Conservation (phyloP, 352 stramenopile species). For the Phytophthora ohioensis region DNA sequence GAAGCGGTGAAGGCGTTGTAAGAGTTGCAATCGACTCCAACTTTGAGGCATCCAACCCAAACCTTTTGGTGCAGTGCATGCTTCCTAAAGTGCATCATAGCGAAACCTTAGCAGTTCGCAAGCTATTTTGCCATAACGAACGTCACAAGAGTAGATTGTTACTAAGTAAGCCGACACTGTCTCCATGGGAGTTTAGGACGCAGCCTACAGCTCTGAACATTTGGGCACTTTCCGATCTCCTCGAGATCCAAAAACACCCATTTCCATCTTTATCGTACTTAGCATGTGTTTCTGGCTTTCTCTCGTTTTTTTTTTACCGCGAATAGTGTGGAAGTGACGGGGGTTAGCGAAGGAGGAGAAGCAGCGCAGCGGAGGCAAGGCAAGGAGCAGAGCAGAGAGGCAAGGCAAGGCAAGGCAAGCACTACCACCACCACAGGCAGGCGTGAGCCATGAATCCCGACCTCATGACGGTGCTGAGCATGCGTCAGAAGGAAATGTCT, state of each 20-base stretch:
- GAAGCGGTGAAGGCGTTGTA: neutral
- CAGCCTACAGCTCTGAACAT: neutral
- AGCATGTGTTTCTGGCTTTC: conserved; percentile 30
- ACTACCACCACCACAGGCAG: conserved; percentile 15
- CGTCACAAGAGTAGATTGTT: no score
- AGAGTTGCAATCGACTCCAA: neutral
- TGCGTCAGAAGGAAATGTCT: conserved; percentile 86
- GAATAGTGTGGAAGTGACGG: conserved; percentile 57
- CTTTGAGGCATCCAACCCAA: neutral
- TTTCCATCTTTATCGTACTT: conserved; percentile 30
- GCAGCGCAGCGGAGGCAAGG: conserved; percentile 13
- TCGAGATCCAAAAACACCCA: neutral
- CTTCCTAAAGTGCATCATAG: no score
- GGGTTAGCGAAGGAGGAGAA: conserved; percentile 36
- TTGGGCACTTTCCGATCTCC: conserved; percentile 1
- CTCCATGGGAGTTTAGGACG: no score
- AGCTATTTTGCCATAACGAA: no score
- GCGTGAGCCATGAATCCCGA: conserved; percentile 50
- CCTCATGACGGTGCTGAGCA: conserved; percentile 83
- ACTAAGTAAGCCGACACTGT: no score
- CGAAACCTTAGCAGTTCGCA: no score
- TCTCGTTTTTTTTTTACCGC: conserved; percentile 13
- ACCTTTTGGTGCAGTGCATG: neutral
- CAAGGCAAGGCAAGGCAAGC: conserved; percentile 1
- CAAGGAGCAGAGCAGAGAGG: conserved; percentile 5